phyloP scores from a whole-genome alignment of 257 asterid genomes.

The Asclepias syriaca region DNA sequence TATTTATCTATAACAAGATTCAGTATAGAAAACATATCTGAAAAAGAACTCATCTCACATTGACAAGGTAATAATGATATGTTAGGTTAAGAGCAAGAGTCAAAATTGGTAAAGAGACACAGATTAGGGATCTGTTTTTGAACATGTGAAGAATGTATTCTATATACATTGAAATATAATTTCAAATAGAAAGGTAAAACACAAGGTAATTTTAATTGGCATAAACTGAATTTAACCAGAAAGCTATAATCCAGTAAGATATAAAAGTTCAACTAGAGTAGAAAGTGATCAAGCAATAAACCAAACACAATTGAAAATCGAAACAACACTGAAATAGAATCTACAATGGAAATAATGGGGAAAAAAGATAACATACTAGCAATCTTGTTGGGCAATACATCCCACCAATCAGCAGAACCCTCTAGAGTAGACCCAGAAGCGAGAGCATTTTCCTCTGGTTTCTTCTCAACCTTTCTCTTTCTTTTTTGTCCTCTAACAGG shows the following conservation, averaged over 20 bases:
- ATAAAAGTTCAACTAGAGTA: not conserved
- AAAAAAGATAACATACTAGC: constrained; percentile 34
- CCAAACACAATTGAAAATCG: not conserved
- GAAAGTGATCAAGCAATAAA: constrained; percentile 13
- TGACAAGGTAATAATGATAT: not conserved
- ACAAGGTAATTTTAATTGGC: not conserved
- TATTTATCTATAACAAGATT: not conserved
- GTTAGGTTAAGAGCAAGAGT: not conserved
- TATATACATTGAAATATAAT: not conserved
- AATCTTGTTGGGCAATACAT: constrained; percentile 43
- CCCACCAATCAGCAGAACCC: constrained; percentile 69
- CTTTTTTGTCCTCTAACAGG: constrained; percentile 63
- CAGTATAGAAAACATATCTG: not conserved
- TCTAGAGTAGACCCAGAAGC: constrained; percentile 54
- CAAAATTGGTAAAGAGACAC: constrained; percentile 5
- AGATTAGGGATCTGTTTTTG: constrained; percentile 17
- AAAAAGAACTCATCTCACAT: not conserved
- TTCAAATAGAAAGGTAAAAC: not conserved
- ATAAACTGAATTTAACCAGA: constrained; percentile 3
- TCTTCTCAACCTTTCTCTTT: constrained; percentile 58
- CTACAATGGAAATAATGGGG: not conserved
- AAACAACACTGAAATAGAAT: constrained; percentile 17
- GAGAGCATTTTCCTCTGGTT: constrained; percentile 37
- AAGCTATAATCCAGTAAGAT: not conserved
- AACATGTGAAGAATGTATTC: not conserved